Evolutionary conservation across 2,329 filamentous ascomycete genomes (phyloP), one percentile per base, ranked within the genome.

Genomic region (Nigrospora oryzae): DNA sequence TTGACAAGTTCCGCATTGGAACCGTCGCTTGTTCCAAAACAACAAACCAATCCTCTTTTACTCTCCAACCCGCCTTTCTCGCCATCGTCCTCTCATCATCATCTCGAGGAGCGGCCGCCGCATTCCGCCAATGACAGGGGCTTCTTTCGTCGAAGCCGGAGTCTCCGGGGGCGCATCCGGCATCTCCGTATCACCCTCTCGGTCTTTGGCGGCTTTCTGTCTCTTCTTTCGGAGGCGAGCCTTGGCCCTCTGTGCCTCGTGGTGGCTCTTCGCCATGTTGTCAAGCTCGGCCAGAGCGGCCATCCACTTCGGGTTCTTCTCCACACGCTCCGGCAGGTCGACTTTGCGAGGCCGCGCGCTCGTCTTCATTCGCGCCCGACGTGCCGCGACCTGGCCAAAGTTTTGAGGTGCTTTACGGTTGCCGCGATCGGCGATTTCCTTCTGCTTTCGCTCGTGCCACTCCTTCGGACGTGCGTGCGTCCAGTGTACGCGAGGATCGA

Each of bases 401-500:
- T 71, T 73, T 5, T 56, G 60, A n/a, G 11, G 16, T 19, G 33
- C 43, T 50, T 81, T 81, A 15, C 73, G 65, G 3, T 62, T 64
- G 5, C 68, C 69, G 2, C 77, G 70, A 2, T 56, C 57, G 35
- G 60, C 53, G 30, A 81, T 78, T 46, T 81, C 76, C 1, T 56
- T 53, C 32, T 68, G 62, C 48, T 79, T 81, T 14, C 59, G 56
- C 13, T 53, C 56, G 41, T 69, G 61, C 75, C 75, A 80, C 15
- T 61, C 58, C 4, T 66, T 53, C 0, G 71, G 65, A 38, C 65
- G 65, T 2, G 60, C 60, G 38, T 69, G 65, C 1, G 64, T 65
- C 59, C 67, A 71, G 42, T 76, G 71, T 2, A 71, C 64, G 2
- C 68, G 67, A 0, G 76, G 77, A 54, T 82, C 72, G 3, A 77